phyloP scores from a whole-genome alignment of 495 filamentous ascomycete genomes.

The Bombardia bombarda region DNA sequence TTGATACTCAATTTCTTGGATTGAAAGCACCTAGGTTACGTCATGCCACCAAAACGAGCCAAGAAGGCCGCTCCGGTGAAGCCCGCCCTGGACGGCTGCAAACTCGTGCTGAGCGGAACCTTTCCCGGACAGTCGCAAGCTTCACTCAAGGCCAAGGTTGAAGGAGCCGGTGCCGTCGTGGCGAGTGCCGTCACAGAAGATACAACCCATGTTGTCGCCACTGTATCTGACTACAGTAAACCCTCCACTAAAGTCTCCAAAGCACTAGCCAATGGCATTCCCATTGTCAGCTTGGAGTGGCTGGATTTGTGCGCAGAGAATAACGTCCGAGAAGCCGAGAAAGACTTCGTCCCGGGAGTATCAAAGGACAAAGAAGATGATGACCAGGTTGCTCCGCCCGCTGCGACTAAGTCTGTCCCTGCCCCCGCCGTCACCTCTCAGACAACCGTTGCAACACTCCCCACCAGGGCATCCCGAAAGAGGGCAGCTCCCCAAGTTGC shows the following conservation, averaged over 20 bases:
- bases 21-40: background rate
- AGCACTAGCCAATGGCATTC: slow-evolving; percentile 39
- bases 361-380: background rate
- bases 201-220: slow-evolving; percentile 56
- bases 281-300: slow-evolving; percentile 57
- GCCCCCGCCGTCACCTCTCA: background rate
- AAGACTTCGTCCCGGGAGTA: slow-evolving; percentile 6
- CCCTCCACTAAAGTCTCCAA: slow-evolving; percentile 39
- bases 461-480: slow-evolving; percentile 11
- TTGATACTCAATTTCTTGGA: background rate
- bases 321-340: slow-evolving; percentile 29
- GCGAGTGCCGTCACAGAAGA: slow-evolving; percentile 34
- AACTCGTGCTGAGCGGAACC: slow-evolving; percentile 53
- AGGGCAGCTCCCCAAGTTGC: slow-evolving; percentile 10
- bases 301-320: slow-evolving; percentile 43
- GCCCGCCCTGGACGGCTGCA: slow-evolving; percentile 32
- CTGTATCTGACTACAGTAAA: slow-evolving; percentile 44
- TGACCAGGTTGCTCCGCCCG: background rate
- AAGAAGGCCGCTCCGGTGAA: slow-evolving; percentile 18
- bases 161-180: slow-evolving; percentile 41
- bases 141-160: slow-evolving; percentile 35
- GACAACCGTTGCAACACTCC: background rate
- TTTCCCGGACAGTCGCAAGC: slow-evolving; percentile 48
- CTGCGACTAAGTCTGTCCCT: slow-evolving; percentile 2
- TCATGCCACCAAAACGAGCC: slow-evolving; percentile 19